Percentiles rank a stretch among this genome's conserved stretches.
Conservation (phyloP, 495 filamentous ascomycete species). For the Talaromyces wortmannii region DNA sequence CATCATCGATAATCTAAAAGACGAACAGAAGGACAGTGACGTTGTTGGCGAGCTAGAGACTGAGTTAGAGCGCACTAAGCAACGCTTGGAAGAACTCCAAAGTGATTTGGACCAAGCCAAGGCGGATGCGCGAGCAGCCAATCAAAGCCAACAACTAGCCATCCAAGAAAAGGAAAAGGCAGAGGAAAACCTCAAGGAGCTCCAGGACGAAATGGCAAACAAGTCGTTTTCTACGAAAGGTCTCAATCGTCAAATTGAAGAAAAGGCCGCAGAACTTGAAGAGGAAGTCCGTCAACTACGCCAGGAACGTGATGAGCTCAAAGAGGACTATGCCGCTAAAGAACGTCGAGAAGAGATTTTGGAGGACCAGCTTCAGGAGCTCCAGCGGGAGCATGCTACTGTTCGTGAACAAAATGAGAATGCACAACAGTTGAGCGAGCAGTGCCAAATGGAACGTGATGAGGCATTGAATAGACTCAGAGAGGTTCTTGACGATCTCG, state of each 20-base stretch:
- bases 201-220: slow-evolving; percentile 72
- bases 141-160: slow-evolving; percentile 56
- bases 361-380: slow-evolving; percentile 32
- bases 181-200: slow-evolving; percentile 45
- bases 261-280: slow-evolving; percentile 58
- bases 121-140: slow-evolving; percentile 48
- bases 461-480: slow-evolving; percentile 42
- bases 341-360: slow-evolving; percentile 25
- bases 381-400: slow-evolving; percentile 34
- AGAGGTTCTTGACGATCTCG: slow-evolving; percentile 45
- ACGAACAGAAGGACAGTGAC: slow-evolving; percentile 44
- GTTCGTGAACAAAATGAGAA: slow-evolving; percentile 30
- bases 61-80: slow-evolving; percentile 47
- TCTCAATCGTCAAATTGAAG: slow-evolving; percentile 69
- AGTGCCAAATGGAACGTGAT: slow-evolving; percentile 19
- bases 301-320: slow-evolving; percentile 46
- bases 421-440: slow-evolving; percentile 12
- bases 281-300: slow-evolving; percentile 54
- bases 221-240: slow-evolving; percentile 73
- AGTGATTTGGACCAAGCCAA: slow-evolving; percentile 46
- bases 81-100: slow-evolving; percentile 55
- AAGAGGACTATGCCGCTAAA: slow-evolving; percentile 45
- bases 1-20: slow-evolving; percentile 53
- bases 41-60: slow-evolving; percentile 43
- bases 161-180: slow-evolving; percentile 47